Base-by-base conservation (phyloP, 176 grass and related monocot species). In the Saccharum officinarum region DNA sequence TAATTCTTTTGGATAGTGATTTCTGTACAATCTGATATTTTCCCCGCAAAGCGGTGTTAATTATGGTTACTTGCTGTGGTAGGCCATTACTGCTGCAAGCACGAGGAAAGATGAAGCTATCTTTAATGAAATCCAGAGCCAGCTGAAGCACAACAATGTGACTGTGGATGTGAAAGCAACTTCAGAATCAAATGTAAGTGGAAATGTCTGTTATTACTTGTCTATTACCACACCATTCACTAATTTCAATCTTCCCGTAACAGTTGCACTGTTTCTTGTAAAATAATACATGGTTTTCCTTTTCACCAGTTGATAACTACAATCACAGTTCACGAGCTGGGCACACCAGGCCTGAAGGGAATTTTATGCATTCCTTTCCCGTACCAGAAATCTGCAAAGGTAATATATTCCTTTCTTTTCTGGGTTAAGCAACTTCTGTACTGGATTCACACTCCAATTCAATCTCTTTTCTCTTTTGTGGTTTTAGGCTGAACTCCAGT, bases 141-240 rank as follows among this genome's bases (percentile, higher is more conserved):
- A 97, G 80, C 52, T 97, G 77, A 94, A 84, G 89, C 80, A 78
- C 61, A 76, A 94, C 42, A 94, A 68, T 40, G 45, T 80, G 40
- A 90, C 80, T 14, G 79, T 97, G 73, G 94, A 88, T 87, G 89
- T 94, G 75, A 94, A 91, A 88, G 92, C 87, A 88, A 92, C 88
- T 76, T 94, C 94, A 63, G 87, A 92, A 52, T 97, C 94, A 73
- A 88, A 69, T 79, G 92, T 74, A 89, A 82, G 76, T 80, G 77
- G 4, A 59, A 40, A 70, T 38, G 36, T 80, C 62, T 45, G 7
- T 31, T 36, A 36, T 49, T 73, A 77, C 33, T 82, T 14, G 36
- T 36, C 20, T 55, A 44, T 65, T 55, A 44, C 34, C 1, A 52
- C 25, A 13, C 16, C 25, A 67, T 78, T 17, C 13, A 63, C 26